These are phyloP conservation scores for Neofusicoccum umdonicola DNA, from an alignment of 2,329 filamentous ascomycete species.

Conservation along the genomic window DNA sequence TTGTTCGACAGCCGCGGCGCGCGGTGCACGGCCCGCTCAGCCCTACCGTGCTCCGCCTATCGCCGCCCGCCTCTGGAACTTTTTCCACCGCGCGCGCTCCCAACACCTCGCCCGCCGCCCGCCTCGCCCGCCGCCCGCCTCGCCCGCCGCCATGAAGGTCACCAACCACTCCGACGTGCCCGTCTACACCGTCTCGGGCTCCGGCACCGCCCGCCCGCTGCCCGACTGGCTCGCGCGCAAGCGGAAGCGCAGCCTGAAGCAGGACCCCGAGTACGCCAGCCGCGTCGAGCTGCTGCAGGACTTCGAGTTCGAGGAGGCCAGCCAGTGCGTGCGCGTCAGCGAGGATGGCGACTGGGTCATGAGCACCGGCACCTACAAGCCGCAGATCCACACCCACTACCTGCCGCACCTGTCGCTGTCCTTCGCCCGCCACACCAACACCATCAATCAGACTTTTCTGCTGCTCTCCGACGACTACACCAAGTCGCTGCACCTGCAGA, in stretches of 20 bases:
- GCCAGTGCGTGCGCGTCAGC: slow-evolving; percentile 81
- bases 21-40: slow-evolving; percentile 8
- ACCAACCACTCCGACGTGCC: slow-evolving; percentile 78
- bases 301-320: slow-evolving; percentile 96
- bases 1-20: background rate
- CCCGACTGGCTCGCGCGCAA: slow-evolving; percentile 94
- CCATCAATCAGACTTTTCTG: slow-evolving; percentile 86
- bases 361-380: slow-evolving; percentile 80
- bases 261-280: slow-evolving; percentile 88
- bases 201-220: slow-evolving; percentile 79
- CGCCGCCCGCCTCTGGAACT: slow-evolving; percentile 5
- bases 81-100: background rate
- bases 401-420: slow-evolving; percentile 91
- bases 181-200: slow-evolving; percentile 93
- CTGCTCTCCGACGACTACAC: slow-evolving; percentile 88
- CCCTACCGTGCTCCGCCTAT: slow-evolving; percentile 12
- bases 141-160: slow-evolving; percentile 64
- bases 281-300: slow-evolving; percentile 94
- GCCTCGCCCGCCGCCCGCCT: slow-evolving; percentile 22
- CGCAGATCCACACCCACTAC: slow-evolving; percentile 94
- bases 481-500: slow-evolving; percentile 79
- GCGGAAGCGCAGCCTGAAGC: slow-evolving; percentile 86
- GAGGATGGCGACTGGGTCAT: slow-evolving; percentile 98
- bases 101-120: slow-evolving; percentile 16
- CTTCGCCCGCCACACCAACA: slow-evolving; percentile 86